These are phyloP conservation scores for Agastache rugosa DNA, from an alignment of 257 asterid genomes.

Conservation along the genomic window DNA sequence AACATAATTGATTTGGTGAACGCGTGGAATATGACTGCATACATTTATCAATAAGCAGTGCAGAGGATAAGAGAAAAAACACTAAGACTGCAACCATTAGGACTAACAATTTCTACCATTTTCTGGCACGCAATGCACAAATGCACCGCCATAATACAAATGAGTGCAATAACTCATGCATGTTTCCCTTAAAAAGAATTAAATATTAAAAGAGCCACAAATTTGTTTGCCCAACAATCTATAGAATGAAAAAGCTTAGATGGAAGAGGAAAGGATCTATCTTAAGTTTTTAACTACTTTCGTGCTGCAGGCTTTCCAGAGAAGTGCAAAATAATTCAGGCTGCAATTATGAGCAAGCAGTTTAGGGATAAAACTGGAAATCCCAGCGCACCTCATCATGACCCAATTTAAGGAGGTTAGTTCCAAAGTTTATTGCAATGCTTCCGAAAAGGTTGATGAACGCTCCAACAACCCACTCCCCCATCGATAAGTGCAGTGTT, in stretches of 20 bases:
- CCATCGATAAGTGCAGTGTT: constrained; percentile 56
- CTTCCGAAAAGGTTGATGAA: constrained; percentile 86
- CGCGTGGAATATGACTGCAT: background rate
- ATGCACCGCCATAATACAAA: background rate
- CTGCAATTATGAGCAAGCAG: constrained; percentile 4
- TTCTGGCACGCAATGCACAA: constrained; percentile 14
- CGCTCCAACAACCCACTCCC: constrained; percentile 97
- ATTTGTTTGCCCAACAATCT: constrained; percentile 8
- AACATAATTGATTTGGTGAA: background rate
- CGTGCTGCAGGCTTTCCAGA: background rate
- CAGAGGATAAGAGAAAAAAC: background rate
- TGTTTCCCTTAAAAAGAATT: background rate
- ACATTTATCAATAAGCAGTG: background rate
- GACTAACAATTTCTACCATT: constrained; percentile 1
- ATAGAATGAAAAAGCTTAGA: constrained; percentile 9
- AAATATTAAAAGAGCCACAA: constrained; percentile 11
- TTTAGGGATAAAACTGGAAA: constrained; percentile 13
- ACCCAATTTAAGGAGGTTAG: constrained; percentile 92
- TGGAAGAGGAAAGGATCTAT: constrained; percentile 23
- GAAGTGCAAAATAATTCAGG: constrained; percentile 4
- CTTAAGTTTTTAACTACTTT: no score
- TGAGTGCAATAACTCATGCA: constrained; percentile 8
- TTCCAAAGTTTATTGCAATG: constrained; percentile 93
- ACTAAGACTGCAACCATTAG: background rate
- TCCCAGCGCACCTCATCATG: constrained; percentile 71